Percentiles rank a stretch among this genome's conserved stretches.
phyloP scores from a whole-genome alignment of 305 asterid genomes.

The Fraxinus dipetala region DNA sequence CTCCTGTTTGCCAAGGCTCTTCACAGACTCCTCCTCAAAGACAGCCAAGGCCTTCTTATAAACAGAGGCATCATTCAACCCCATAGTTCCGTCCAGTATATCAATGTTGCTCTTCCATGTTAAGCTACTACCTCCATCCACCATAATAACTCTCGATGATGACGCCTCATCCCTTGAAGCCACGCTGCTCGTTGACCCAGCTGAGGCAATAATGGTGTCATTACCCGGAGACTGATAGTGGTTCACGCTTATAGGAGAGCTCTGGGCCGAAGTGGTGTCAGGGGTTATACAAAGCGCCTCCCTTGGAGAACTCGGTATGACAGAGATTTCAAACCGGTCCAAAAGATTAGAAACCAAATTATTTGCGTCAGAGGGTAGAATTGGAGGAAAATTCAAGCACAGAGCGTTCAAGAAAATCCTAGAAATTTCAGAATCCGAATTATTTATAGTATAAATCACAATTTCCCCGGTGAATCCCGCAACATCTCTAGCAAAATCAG shows the following conservation, averaged over 20 bases:
- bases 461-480: conserved; percentile 76
- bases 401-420: conserved; percentile 61
- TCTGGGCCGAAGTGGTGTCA: conserved; percentile 53
- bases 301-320: conserved; percentile 52
- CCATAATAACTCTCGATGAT: conserved; percentile 34
- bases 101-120: conserved; percentile 74
- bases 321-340: conserved; percentile 58
- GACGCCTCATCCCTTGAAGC: conserved; percentile 44
- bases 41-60: conserved; percentile 45
- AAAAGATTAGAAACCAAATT: conserved; percentile 58
- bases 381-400: conserved; percentile 70
- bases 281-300: conserved; percentile 40
- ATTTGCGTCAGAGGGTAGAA: conserved; percentile 65
- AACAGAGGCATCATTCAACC: conserved; percentile 32
- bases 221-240: conserved; percentile 50
- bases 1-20: conserved; percentile 80
- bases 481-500: conserved; percentile 65
- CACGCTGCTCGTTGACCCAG: conserved; percentile 39
- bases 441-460: conserved; percentile 50
- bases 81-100: conserved; percentile 37
- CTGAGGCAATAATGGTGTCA: conserved; percentile 37
- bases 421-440: conserved; percentile 45
- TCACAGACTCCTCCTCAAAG: conserved; percentile 71
- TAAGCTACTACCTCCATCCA: conserved; percentile 48
- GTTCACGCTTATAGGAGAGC: conserved; percentile 55